Evolutionary conservation across 1,284 basidiomycete genomes (phyloP).

Genomic region (Blastosporella zonata): DNA sequence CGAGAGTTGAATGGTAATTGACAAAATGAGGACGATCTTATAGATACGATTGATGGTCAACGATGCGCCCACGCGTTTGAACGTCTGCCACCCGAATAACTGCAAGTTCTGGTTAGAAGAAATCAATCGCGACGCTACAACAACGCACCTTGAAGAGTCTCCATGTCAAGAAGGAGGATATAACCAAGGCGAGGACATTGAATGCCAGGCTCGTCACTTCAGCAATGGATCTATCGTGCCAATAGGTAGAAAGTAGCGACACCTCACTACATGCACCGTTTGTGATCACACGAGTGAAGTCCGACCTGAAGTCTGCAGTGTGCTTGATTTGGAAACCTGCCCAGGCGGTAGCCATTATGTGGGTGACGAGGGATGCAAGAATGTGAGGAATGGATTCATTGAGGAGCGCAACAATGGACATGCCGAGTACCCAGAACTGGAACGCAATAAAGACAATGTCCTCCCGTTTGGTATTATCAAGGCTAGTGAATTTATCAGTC

Average conservation of each 20-base stretch:
- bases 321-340: constrained; percentile 59
- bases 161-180: constrained; percentile 68
- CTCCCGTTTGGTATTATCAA: constrained; percentile 71
- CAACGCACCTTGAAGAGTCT: constrained; percentile 62
- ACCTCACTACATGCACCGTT: constrained; percentile 58
- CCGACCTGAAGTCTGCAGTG: constrained; percentile 53
- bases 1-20: constrained; percentile 70
- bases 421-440: constrained; percentile 77
- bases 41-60: constrained; percentile 70
- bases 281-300: constrained; percentile 57
- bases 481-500: constrained; percentile 34
- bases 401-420: constrained; percentile 73
- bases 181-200: constrained; percentile 57
- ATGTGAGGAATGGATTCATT: constrained; percentile 83
- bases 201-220: constrained; percentile 66
- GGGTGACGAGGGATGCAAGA: constrained; percentile 67
- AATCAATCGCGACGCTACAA: not conserved
- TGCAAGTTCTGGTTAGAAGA: constrained; percentile 25
- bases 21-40: constrained; percentile 66
- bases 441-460: constrained; percentile 75
- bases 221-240: constrained; percentile 50
- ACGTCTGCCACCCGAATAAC: constrained; percentile 81
- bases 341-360: constrained; percentile 70
- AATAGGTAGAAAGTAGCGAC: constrained; percentile 57
- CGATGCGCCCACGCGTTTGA: constrained; percentile 80